Evolutionary conservation across 139 green algal genomes (phyloP).

Genomic region (Medakamo hakoo): DNA sequence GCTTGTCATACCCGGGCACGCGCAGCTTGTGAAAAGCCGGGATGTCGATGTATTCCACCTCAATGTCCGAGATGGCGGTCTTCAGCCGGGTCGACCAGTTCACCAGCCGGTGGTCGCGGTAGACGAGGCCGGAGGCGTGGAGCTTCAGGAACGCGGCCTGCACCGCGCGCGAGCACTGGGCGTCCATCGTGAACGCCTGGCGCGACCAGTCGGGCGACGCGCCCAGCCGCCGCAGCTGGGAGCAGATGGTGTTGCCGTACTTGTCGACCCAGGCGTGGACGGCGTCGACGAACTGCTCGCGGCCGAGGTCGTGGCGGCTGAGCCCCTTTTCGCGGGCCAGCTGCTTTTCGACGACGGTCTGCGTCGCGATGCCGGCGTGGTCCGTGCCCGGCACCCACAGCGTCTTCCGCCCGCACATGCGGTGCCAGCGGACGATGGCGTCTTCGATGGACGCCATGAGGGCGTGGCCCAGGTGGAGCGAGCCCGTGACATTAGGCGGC

Average conservation of each 20-base stretch:
- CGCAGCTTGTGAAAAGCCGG: slow-evolving; percentile 47
- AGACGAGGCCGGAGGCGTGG: slow-evolving; percentile 68
- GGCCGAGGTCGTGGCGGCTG: slow-evolving; percentile 85
- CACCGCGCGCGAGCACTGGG: slow-evolving; percentile 44
- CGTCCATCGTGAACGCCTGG: slow-evolving; percentile 92
- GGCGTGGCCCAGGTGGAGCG: slow-evolving; percentile 94
- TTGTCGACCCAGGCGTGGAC: slow-evolving; percentile 76
- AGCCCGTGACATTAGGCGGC: slow-evolving; percentile 94
- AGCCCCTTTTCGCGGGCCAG: slow-evolving; percentile 56
- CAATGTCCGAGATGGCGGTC: slow-evolving; percentile 93
- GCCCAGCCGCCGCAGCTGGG: slow-evolving; percentile 79
- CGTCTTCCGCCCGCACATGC: slow-evolving; percentile 88
- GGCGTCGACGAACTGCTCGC: slow-evolving; percentile 78
- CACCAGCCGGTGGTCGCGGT: slow-evolving; percentile 93
- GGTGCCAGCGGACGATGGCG: slow-evolving; percentile 54
- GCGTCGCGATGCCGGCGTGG: slow-evolving; percentile 80
- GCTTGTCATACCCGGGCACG: slow-evolving; percentile 58
- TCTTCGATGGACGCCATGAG: slow-evolving; percentile 23
- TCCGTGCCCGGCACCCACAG: slow-evolving; percentile 94
- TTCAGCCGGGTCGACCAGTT: slow-evolving; percentile 91
- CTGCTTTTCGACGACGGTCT: slow-evolving; percentile 97
- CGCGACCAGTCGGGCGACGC: slow-evolving; percentile 75
- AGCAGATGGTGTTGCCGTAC: slow-evolving; percentile 73
- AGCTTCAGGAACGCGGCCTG: slow-evolving; percentile 60
- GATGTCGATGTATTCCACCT: slow-evolving; percentile 94